Base-by-base conservation (phyloP, 2,329 filamentous ascomycete species). In the Neocatenulostroma microsporum region DNA sequence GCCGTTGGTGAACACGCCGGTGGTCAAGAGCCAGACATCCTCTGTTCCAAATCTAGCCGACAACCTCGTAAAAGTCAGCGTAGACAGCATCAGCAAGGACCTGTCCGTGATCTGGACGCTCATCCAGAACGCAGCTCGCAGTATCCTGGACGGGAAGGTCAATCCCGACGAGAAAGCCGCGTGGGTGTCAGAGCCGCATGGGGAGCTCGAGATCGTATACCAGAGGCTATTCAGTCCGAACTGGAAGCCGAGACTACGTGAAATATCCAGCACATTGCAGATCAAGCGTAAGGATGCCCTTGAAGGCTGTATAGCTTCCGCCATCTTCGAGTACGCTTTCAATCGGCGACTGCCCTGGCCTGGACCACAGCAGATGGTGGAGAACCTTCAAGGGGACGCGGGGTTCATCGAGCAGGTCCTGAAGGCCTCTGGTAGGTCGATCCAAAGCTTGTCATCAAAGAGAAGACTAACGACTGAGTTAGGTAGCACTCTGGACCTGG, bases 271-370 rank as follows among this genome's bases (percentile, higher is more conserved):
- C 3, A 19, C 10, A 26, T 11, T 15, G n/a, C 7, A 7, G 10
- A 21, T 30, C n/a, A 27, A 23, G 5, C 17, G 25, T 14, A 20
- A 13, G 14, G 13, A 23, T 7, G 18, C 27, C 5, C 17, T 36
- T n/a, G 24, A 36, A 19, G 34, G 14, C 12, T 36, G 34, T 27
- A 11, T 36, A 17, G 18, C 5, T 26, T 14, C n/a, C 17, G 26
- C 34, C 15, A 29, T 36, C 18, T 28, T 9, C 26, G 17, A 29
- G 19, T 12, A 8, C 5, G 18, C 30, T n/a, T 19, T 36, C 26
- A 12, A 14, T 5, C 15, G 30, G 19, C 7, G 21, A 4, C 7
- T 30, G 26, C 34, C 34, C 4, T 36, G 25, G 34, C n/a, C 15
- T 19, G 32, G 32, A 12, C 32, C 32, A 26, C 5, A 17, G 11